Percentiles rank a stretch among this genome's conserved stretches.
phyloP scores from a whole-genome alignment of 805 yeast species.

The Lachancea quebecensis region DNA sequence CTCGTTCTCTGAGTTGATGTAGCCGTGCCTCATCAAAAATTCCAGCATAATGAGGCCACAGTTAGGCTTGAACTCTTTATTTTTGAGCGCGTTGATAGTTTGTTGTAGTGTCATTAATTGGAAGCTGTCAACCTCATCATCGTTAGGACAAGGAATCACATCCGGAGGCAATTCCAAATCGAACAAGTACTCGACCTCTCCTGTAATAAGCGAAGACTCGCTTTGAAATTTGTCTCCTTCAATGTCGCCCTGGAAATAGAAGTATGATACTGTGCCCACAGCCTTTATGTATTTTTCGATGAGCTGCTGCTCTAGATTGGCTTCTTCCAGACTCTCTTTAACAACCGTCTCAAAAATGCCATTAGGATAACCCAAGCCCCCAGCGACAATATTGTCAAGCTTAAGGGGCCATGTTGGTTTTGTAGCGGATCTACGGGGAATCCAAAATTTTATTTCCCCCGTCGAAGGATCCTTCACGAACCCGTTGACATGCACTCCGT shows the following conservation, averaged over 20 bases:
- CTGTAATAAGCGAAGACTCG: conserved; percentile 64
- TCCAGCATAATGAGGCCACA: conserved; percentile 76
- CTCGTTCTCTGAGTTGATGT: conserved; percentile 58
- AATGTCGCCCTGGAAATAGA: conserved; percentile 35
- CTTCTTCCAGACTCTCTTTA: conserved; percentile 89
- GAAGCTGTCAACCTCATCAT: conserved; percentile 74
- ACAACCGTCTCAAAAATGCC: conserved; percentile 68
- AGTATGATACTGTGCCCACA: conserved; percentile 66
- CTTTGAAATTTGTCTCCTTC: conserved; percentile 24
- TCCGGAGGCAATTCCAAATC: conserved; percentile 54
- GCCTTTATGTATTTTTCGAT: conserved; percentile 40
- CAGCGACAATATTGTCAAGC: conserved; percentile 93
- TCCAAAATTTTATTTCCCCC: conserved; percentile 58
- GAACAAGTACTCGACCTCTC: conserved; percentile 78
- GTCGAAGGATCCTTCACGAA: conserved; percentile 46
- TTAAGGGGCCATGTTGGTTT: conserved; percentile 87
- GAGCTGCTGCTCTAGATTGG: conserved; percentile 55
- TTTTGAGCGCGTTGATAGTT: conserved; percentile 41
- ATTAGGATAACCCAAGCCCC: conserved; percentile 82
- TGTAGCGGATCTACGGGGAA: conserved; percentile 69
- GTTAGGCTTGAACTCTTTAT: conserved; percentile 79
- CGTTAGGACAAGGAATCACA: conserved; percentile 51
- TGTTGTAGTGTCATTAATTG: conserved; percentile 53
- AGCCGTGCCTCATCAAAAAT: conserved; percentile 81
- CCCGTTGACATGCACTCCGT: conserved; percentile 86